Percentiles rank a stretch among this genome's conserved stretches.
phyloP scores from a whole-genome alignment of 1,284 basidiomycete species.

The Microbotryum violaceum region DNA sequence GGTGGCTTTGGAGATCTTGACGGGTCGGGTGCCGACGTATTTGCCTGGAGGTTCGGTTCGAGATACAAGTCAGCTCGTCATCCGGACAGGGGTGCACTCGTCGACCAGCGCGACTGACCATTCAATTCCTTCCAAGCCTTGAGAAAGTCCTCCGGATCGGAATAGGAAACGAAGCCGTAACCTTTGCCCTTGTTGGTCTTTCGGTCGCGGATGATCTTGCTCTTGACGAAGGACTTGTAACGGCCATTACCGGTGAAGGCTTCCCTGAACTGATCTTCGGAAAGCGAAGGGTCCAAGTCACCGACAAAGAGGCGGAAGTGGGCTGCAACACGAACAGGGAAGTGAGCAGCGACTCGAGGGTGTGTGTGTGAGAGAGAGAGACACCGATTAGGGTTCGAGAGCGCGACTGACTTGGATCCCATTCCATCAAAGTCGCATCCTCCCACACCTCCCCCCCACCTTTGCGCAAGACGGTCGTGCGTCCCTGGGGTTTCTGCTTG shows the following conservation, averaged over 20 bases:
- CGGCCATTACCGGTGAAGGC: conserved; percentile 45
- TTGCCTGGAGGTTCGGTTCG: conserved; percentile 55
- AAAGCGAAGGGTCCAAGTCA: conserved; percentile 96
- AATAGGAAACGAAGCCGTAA: conserved; percentile 95
- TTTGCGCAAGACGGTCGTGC: conserved; percentile 88
- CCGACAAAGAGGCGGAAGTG: conserved; percentile 99
- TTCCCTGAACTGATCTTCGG: conserved; percentile 80
- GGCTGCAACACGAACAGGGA: conserved; percentile 47
- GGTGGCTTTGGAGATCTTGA: conserved; percentile 79
- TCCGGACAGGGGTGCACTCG: not conserved
- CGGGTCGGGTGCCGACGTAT: conserved; percentile 90
- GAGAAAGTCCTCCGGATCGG: conserved; percentile 96
- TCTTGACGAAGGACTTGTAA: conserved; percentile 87
- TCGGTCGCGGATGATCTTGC: conserved; percentile 87
- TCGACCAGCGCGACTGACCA: conserved; percentile 51
- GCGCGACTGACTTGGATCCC: conserved; percentile 77
- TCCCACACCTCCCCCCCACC: conserved; percentile 96
- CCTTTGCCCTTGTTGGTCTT: conserved; percentile 66
- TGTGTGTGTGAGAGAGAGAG: not conserved
- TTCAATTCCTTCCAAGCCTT: conserved; percentile 99
- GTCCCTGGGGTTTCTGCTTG: conserved; percentile 78
- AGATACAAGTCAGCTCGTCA: not conserved
- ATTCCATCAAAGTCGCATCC: conserved; percentile 91
- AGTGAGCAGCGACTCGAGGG: conserved; percentile 4
- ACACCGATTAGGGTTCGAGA: not conserved